Evolutionary conservation across 2,329 filamentous ascomycete genomes (phyloP).

Genomic region (Paraphoma sp.): DNA sequence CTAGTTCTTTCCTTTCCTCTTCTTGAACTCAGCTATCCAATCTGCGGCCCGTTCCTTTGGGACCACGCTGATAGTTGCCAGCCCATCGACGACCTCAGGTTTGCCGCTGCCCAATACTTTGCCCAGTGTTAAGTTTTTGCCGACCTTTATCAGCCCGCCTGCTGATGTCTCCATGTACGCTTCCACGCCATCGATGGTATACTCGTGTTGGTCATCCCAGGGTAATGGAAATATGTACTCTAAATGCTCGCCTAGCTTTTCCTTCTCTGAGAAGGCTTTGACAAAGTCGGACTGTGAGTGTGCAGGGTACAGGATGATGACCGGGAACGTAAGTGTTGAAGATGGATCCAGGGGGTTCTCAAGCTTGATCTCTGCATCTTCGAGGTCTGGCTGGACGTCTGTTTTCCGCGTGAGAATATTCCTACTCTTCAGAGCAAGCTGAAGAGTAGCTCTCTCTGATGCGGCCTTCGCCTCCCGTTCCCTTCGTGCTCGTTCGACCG

Average conservation of each 20-base stretch:
- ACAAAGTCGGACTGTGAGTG: conserved; percentile 87
- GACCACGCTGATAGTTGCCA: conserved; percentile 83
- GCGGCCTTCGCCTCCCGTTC: conserved; percentile 63
- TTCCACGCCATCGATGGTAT: conserved; percentile 72
- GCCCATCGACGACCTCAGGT: conserved; percentile 84
- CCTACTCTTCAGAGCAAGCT: conserved; percentile 67
- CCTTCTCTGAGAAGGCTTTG: conserved; percentile 81
- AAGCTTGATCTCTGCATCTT: conserved; percentile 77
- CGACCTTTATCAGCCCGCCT: conserved; percentile 86
- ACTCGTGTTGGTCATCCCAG: conserved; percentile 78
- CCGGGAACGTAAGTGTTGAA: conserved; percentile 76
- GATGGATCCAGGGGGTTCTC: conserved; percentile 75
- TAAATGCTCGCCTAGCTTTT: conserved; percentile 78
- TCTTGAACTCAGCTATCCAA: conserved; percentile 90
- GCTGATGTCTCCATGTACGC: conserved; percentile 85
- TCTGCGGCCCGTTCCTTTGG: conserved; percentile 70
- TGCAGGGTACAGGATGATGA: conserved; percentile 84
- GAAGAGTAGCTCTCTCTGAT: conserved; percentile 62
- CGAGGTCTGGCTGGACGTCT: conserved; percentile 79
- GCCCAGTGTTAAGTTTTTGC: conserved; percentile 79
- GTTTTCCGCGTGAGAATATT: conserved; percentile 73
- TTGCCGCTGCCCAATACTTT: conserved; percentile 78
- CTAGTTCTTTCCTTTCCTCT: conserved; percentile 56
- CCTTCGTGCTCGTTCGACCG: conserved; percentile 62
- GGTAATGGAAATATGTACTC: conserved; percentile 85